These are phyloP conservation scores for Salvia rosmarinus DNA, from an alignment of 257 asterid genomes.

Conservation along the genomic window DNA sequence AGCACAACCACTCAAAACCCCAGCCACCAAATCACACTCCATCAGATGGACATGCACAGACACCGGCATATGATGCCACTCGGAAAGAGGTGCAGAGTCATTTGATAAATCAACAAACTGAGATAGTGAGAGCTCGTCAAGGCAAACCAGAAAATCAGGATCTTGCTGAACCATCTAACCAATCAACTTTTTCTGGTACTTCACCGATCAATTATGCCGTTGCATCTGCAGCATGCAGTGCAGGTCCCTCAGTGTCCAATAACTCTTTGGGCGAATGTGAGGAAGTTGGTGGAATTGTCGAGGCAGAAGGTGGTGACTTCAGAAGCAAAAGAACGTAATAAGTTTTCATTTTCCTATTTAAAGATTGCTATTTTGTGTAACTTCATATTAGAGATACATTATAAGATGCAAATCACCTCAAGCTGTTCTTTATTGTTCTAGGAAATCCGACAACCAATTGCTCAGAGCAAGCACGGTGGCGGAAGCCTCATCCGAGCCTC, in stretches of 20 bases:
- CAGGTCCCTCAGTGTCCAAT: slow-evolving; percentile 41
- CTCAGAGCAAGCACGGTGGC: slow-evolving; percentile 39
- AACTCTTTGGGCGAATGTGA: slow-evolving; percentile 48
- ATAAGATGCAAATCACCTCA: neutral
- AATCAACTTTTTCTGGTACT: slow-evolving; percentile 33
- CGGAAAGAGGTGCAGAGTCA: slow-evolving; percentile 35
- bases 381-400: slow-evolving; percentile 4
- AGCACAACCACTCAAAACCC: slow-evolving; percentile 72
- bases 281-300: slow-evolving; percentile 48
- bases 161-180: slow-evolving; percentile 40
- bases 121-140: slow-evolving; percentile 29
- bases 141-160: slow-evolving; percentile 34
- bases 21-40: slow-evolving; percentile 41
- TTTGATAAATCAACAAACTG: slow-evolving; percentile 34
- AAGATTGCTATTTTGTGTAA: slow-evolving; percentile 2
- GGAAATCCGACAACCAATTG: slow-evolving; percentile 50
- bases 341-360: neutral
- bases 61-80: slow-evolving; percentile 25
- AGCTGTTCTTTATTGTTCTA: slow-evolving; percentile 27
- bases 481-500: slow-evolving; percentile 45
- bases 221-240: slow-evolving; percentile 35
- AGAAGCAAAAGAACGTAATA: slow-evolving; percentile 65
- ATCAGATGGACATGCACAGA: slow-evolving; percentile 42
- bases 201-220: slow-evolving; percentile 34
- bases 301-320: slow-evolving; percentile 46